Evolutionary conservation across 495 filamentous ascomycete species (phyloP).

Genomic region (Halenospora varia): DNA sequence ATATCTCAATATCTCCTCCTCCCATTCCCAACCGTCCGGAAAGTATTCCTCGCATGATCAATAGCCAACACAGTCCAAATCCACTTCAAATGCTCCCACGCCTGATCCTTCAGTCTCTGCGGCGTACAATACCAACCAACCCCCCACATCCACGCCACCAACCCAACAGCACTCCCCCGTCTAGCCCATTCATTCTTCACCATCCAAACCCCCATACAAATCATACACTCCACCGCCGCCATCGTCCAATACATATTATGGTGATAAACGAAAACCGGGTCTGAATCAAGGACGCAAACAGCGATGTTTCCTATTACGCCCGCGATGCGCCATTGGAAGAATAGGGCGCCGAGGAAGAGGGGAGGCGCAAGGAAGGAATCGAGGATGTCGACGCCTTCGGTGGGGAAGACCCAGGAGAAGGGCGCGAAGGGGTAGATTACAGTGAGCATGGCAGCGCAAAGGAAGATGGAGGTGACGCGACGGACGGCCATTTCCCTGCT

Average conservation of each 20-base stretch:
- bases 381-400: constrained; percentile 1
- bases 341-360: constrained; percentile 11
- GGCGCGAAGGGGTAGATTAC: constrained; percentile 13
- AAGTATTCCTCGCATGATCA: constrained; percentile 9
- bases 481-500: constrained; percentile 14
- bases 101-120: constrained; percentile 10
- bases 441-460: constrained; percentile 13
- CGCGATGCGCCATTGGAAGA: constrained; percentile 18
- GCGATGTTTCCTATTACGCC: constrained; percentile 7
- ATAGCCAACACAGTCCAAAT: constrained; percentile 19
- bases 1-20: constrained; percentile 9
- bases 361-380: constrained; percentile 12
- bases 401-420: constrained; percentile 10
- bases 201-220: constrained; percentile 2
- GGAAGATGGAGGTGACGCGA: constrained; percentile 14
- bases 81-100: constrained; percentile 20
- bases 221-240: neutral
- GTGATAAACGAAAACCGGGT: constrained; percentile 3
- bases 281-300: constrained; percentile 4
- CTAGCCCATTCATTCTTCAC: constrained; percentile 10
- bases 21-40: neutral
- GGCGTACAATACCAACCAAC: constrained; percentile 17
- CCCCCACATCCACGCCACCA: constrained; percentile 10
- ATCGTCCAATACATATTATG: constrained; percentile 15
- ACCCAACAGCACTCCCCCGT: neutral